Base-by-base conservation (phyloP, 2,329 filamentous ascomycete species). In the Zalaria obscura region DNA sequence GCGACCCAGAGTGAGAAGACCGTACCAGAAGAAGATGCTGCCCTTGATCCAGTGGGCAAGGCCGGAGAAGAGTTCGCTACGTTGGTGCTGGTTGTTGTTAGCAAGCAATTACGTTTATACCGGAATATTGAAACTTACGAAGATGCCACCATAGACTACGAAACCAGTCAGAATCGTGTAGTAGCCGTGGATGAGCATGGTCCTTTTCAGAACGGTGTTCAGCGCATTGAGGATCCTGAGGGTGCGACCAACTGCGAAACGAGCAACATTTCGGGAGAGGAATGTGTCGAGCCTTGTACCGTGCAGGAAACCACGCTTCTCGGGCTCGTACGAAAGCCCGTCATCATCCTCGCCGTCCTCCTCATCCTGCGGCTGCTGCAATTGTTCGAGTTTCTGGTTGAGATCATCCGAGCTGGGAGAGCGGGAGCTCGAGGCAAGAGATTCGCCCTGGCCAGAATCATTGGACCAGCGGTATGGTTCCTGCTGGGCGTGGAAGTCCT, bases 31-130 rank as follows among this genome's bases (percentile, higher is more conserved):
- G 67, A 95, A 94, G 39, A 94, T 80, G 2, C 83, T 83, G 36
- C 87, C 87, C 58, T 94, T 95, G 58, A 94, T 78, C 65, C 83
- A 91, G 56, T 94, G 88, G 5, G 88, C 87, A 39, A 94, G 68
- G 1, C 88, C 86, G 50, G 78, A 86, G 65, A 88, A 91, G 42
- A 93, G 59, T 4, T 74, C 80, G 58, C 81, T 78, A 81, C 87
- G 49, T 7, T n/a, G 7, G 29, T 32, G 29, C 18, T 18, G 31
- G 7, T 25, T 5, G 3, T 25, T 18, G 29, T 35, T 26, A 28
- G 45, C 51, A 45, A 47, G 46, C 44, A 35, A 45, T 47, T 6
- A 3, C 28, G 5, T 5, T 18, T 2, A 29, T 9, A 2, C 35
- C 1, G 4, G 4, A 36, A 4, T 18, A 2, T 25, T 26, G 3